Conservation (phyloP, 2,329 filamentous ascomycete species). For the Aschersonia sp. region DNA sequence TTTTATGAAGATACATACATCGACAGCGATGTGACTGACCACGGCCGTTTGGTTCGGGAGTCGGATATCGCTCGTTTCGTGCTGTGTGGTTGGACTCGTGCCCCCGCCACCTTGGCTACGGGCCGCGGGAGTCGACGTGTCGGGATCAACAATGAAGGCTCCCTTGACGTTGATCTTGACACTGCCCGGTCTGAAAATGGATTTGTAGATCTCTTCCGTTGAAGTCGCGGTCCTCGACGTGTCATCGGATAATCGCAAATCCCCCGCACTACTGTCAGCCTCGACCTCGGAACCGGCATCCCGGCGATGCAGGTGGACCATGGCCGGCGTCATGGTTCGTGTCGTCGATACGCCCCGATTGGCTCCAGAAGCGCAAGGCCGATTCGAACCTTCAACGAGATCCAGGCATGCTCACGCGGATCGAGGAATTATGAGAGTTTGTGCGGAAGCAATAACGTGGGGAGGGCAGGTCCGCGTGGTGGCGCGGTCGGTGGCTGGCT, state of each 20-base stretch:
- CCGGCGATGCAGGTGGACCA: not conserved
- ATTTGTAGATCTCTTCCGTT: conserved; percentile 41
- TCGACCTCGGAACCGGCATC: not conserved
- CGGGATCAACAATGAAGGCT: conserved; percentile 89
- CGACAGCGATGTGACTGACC: conserved; percentile 92
- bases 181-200: conserved; percentile 48
- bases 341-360: not conserved
- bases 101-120: conserved; percentile 24
- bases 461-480: too few relatives aligned
- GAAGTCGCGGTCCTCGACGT: conserved; percentile 10
- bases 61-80: conserved; percentile 86
- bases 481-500: too few relatives aligned
- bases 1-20: conserved; percentile 44
- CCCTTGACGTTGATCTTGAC: conserved; percentile 95
- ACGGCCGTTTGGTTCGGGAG: conserved; percentile 89
- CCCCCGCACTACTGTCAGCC: not conserved
- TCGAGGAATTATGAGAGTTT: too few relatives aligned
- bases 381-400: not conserved
- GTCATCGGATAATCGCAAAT: not conserved
- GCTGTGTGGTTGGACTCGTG: conserved; percentile 28
- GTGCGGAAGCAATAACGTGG: too few relatives aligned
- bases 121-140: conserved; percentile 37
- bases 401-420: not conserved
- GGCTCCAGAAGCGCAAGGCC: not conserved
- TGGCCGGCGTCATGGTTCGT: not conserved